Evolutionary conservation across 176 grass and related monocot species (phyloP).

Genomic region (Cocos nucifera): DNA sequence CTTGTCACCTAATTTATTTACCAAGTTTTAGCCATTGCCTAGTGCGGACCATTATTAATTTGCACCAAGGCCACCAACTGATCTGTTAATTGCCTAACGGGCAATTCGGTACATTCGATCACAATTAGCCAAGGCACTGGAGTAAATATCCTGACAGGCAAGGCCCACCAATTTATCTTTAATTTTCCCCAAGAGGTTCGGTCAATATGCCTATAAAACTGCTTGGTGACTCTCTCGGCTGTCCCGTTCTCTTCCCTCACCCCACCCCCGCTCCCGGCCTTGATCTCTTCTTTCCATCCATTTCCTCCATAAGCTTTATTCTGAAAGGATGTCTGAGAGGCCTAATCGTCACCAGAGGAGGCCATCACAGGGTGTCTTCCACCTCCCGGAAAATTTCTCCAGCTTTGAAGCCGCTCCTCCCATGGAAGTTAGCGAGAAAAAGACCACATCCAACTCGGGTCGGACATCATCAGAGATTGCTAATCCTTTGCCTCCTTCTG

Average conservation of each 20-base stretch:
- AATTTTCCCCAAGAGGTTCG: not conserved
- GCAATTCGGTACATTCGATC: too few species aligned
- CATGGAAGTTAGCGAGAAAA: conserved; percentile 3
- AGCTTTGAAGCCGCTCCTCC: conserved; percentile 32
- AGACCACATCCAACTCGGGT: not conserved
- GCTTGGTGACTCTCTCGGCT: not conserved
- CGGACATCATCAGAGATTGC: not conserved
- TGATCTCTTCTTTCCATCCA: not conserved
- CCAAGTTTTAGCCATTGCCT: too few species aligned
- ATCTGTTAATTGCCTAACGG: too few species aligned
- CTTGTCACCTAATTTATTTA: too few species aligned
- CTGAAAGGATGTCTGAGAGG: conserved; percentile 46
- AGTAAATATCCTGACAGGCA: too few species aligned
- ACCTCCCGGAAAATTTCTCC: conserved; percentile 79
- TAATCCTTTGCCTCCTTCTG: conserved; percentile 1
- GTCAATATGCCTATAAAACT: not conserved
- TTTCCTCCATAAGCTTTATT: not conserved
- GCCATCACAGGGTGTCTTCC: conserved; percentile 76
- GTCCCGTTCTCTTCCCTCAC: not conserved
- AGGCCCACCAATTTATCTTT: not conserved
- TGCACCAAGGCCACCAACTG: too few species aligned
- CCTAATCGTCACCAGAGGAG: conserved; percentile 68
- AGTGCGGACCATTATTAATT: too few species aligned
- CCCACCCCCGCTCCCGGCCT: not conserved
- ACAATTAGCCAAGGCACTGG: too few species aligned